phyloP scores from a whole-genome alignment of 768 basidiomycete species.

The Tylopilus cervinicoccineus region DNA sequence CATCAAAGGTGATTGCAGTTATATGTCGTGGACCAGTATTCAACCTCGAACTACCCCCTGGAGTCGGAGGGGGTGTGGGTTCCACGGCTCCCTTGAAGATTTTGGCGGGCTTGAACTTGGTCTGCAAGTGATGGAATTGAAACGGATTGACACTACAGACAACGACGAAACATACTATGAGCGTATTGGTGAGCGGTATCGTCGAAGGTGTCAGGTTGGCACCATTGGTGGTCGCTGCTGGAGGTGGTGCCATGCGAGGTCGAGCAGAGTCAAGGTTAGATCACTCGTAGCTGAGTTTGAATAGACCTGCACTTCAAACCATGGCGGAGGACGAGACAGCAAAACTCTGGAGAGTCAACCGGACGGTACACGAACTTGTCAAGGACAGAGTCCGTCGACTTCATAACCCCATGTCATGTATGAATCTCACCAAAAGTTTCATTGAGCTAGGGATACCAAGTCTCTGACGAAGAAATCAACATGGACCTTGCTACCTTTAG shows the following conservation, averaged over 20 bases:
- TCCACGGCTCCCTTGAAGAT: constrained; percentile 83
- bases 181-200: constrained; percentile 41
- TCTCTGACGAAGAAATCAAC: constrained; percentile 90
- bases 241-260: constrained; percentile 37
- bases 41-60: constrained; percentile 34
- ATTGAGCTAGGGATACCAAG: constrained; percentile 74
- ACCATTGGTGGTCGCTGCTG: constrained; percentile 35
- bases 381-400: constrained; percentile 72
- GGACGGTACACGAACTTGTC: constrained; percentile 95
- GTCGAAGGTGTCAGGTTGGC: constrained; percentile 28
- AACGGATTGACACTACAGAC: background rate
- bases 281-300: constrained; percentile 51
- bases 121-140: constrained; percentile 36
- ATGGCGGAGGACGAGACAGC: constrained; percentile 84
- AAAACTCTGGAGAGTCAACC: constrained; percentile 91
- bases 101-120: constrained; percentile 81
- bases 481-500: constrained; percentile 84
- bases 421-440: constrained; percentile 16
- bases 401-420: constrained; percentile 6
- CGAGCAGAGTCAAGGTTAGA: constrained; percentile 1
- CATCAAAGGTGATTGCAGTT: constrained; percentile 88
- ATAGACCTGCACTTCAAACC: constrained; percentile 33
- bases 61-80: constrained; percentile 45
- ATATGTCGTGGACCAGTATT: constrained; percentile 63
- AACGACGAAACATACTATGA: constrained; percentile 43